A percentile compares a stretch with the other conserved stretches of the same genome.
Conservation (phyloP, 1,284 basidiomycete species). For the Melampsora occidentalis region DNA sequence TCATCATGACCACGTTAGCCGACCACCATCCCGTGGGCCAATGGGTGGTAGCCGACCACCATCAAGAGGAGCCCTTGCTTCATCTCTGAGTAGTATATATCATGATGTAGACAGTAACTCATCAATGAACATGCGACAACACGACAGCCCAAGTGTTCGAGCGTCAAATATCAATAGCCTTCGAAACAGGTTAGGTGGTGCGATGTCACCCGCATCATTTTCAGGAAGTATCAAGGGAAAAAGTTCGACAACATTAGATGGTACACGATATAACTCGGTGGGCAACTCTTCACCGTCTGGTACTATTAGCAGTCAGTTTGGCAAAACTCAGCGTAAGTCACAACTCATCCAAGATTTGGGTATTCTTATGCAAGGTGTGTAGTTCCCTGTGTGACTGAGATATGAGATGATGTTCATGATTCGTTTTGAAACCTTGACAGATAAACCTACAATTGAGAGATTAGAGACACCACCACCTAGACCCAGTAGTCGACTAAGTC, state of each 20-base stretch:
- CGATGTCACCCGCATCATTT: slow-evolving; percentile 29
- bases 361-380: not conserved
- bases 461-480: slow-evolving; percentile 27
- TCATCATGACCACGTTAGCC: slow-evolving; percentile 14
- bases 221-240: slow-evolving; percentile 1
- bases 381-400: not conserved
- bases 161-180: slow-evolving; percentile 38
- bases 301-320: slow-evolving; percentile 31
- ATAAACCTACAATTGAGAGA: slow-evolving; percentile 23
- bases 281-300: slow-evolving; percentile 23
- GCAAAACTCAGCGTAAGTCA: not conserved
- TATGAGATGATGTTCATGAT: not conserved
- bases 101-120: slow-evolving; percentile 8
- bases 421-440: not conserved
- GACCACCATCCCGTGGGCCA: slow-evolving; percentile 31
- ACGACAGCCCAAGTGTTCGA: slow-evolving; percentile 31
- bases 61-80: slow-evolving; percentile 5
- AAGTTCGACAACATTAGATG: slow-evolving; percentile 1
- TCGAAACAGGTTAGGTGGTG: slow-evolving; percentile 25
- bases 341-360: slow-evolving; percentile 3
- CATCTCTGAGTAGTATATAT: slow-evolving; percentile 1
- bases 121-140: not conserved
- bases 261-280: not conserved
- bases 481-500: slow-evolving; percentile 15
- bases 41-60: not conserved